Conservation (phyloP, 192 early-diverging fungal genomes). For the Rhizophagus clarus region DNA sequence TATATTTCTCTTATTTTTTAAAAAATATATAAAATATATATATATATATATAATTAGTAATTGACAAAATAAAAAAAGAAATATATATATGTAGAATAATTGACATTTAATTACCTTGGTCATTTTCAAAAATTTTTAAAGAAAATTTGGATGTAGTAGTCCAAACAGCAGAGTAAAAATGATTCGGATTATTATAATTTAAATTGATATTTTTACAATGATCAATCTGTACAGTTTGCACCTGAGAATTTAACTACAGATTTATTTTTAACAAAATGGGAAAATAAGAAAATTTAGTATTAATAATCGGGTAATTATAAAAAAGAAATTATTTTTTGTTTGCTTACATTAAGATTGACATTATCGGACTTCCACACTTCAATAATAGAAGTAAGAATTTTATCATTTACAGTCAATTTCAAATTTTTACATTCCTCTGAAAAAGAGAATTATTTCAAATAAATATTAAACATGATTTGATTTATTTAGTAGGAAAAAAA, state of each 20-base stretch:
- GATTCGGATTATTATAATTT: neutral
- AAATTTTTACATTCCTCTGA: slow-evolving; percentile 30
- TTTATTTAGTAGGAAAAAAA: neutral
- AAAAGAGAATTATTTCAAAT: neutral
- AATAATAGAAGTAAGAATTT: slow-evolving; percentile 27
- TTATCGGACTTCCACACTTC: slow-evolving; percentile 23
- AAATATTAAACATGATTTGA: neutral
- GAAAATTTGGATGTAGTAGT: neutral
- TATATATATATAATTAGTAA: neutral
- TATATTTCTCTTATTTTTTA: neutral
- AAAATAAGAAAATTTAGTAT: neutral
- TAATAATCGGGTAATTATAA: neutral
- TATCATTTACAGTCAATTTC: slow-evolving; percentile 19
- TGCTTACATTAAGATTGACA: slow-evolving; percentile 8
- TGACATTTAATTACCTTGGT: slow-evolving; percentile 11
- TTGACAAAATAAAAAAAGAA: neutral
- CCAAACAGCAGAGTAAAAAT: slow-evolving; percentile 30
- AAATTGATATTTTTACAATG: slow-evolving; percentile 28
- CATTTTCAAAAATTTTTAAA: slow-evolving; percentile 23
- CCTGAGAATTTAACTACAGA: slow-evolving; percentile 25
- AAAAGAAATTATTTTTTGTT: too few relatives aligned
- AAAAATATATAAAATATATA: too few relatives aligned
- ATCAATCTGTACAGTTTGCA: slow-evolving; percentile 31
- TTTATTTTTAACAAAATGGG: neutral
- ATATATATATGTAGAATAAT: neutral